These are phyloP conservation scores for Helotiales sp. DNA, from an alignment of 2,329 filamentous ascomycete species.

Conservation along the genomic window DNA sequence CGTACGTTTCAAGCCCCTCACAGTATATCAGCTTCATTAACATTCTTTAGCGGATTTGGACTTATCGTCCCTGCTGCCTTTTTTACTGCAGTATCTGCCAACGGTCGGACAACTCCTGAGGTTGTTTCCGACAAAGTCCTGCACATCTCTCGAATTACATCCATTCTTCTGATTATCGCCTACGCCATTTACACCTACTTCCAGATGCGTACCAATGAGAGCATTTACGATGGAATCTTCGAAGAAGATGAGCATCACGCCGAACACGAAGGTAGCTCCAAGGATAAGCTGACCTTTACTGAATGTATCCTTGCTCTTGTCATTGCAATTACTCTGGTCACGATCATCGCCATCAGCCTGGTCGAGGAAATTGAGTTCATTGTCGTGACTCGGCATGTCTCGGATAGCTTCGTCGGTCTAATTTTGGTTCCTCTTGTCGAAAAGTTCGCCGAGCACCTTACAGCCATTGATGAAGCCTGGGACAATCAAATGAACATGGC, in stretches of 20 bases:
- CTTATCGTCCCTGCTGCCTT: constrained; percentile 53
- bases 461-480: constrained; percentile 83
- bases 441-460: constrained; percentile 85
- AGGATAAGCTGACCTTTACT: constrained; percentile 74
- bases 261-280: constrained; percentile 54
- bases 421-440: constrained; percentile 84
- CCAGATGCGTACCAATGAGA: constrained; percentile 77
- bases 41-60: constrained; percentile 50
- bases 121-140: constrained; percentile 59
- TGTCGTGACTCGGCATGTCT: constrained; percentile 55
- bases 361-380: constrained; percentile 73
- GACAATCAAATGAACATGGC: constrained; percentile 85
- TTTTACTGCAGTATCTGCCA: constrained; percentile 50
- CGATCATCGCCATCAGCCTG: constrained; percentile 74
- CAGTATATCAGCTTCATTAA: constrained; percentile 15
- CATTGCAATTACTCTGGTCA: constrained; percentile 70
- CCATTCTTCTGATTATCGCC: constrained; percentile 72
- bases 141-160: constrained; percentile 71
- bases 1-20: constrained; percentile 57
- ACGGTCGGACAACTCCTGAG: constrained; percentile 41
- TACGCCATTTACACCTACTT: constrained; percentile 73
- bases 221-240: constrained; percentile 76
- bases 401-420: constrained; percentile 68
- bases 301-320: constrained; percentile 71
- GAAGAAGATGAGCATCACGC: constrained; percentile 72